Conservation (phyloP, 78 protist genomes). For the Emiliania huxleyi region DNA sequence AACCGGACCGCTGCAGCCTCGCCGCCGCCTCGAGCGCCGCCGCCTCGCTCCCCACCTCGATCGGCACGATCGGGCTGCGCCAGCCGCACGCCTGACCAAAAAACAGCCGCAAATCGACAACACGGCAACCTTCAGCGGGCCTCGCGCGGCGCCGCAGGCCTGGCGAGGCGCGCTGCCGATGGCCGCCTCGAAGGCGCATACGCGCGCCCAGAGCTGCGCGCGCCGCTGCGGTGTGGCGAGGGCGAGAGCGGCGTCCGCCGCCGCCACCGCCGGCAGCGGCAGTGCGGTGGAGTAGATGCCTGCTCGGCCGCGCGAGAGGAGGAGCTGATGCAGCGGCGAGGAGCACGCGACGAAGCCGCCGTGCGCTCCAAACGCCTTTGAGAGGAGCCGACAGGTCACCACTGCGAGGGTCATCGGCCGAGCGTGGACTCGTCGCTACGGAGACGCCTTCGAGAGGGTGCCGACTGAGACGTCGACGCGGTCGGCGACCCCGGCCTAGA, state of each 20-base stretch:
- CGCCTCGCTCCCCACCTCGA: background rate
- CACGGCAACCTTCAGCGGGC: background rate
- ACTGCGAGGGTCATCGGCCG: no score
- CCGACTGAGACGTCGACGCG: background rate
- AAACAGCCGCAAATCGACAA: no score
- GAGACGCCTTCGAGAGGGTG: background rate
- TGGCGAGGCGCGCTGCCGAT: background rate
- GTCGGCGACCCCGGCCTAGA: background rate
- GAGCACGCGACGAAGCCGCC: background rate
- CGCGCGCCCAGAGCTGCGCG: background rate
- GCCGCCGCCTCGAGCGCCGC: background rate
- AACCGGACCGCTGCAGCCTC: background rate
- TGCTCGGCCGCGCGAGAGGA: background rate
- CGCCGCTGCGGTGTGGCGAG: background rate
- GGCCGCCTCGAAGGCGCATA: background rate
- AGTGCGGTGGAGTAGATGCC: conserved; percentile 5
- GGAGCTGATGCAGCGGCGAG: background rate
- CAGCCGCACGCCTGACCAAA: no score
- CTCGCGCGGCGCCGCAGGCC: background rate
- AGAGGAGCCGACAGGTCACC: background rate
- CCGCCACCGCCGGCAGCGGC: conserved; percentile 11
- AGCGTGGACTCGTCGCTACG: no score
- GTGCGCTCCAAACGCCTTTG: background rate
- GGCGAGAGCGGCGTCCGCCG: background rate
- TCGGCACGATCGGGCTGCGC: background rate